Percentiles rank a stretch among this genome's conserved stretches.
Conservation (phyloP, 306 rosid species). For the Cucumis sativus region DNA sequence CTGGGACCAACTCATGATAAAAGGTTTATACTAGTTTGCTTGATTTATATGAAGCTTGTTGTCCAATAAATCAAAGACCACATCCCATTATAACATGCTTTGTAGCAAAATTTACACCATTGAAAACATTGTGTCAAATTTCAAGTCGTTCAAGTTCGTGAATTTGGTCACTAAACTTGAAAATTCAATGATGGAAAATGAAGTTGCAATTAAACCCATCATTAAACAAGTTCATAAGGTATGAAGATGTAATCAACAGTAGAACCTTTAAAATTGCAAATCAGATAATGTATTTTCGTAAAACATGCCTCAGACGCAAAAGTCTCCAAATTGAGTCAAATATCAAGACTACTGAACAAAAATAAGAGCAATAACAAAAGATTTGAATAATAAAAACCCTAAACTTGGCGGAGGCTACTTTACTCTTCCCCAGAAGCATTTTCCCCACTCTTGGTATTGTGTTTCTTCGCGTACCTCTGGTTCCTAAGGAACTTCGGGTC, state of each 20-base stretch:
- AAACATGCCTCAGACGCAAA: not conserved
- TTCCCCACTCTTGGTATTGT: slow-evolving; percentile 58
- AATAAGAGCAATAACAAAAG: not conserved
- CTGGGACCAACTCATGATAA: too few relatives aligned
- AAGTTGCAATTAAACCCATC: too few relatives aligned
- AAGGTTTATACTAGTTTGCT: too few relatives aligned
- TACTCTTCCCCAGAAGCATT: slow-evolving; percentile 52
- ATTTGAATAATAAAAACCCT: not conserved
- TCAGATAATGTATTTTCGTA: not conserved
- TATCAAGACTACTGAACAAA: not conserved
- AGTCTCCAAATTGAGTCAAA: not conserved
- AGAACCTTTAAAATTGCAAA: not conserved
- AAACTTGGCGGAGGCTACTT: not conserved
- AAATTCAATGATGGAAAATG: too few relatives aligned
- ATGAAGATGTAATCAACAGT: not conserved
- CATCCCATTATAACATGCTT: not conserved
- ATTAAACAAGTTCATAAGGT: not conserved
- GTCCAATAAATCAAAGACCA: not conserved
- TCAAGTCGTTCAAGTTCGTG: too few relatives aligned
- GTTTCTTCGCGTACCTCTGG: slow-evolving; percentile 99
- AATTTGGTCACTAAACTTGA: too few relatives aligned
- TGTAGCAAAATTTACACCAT: not conserved
- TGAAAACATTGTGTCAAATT: not conserved
- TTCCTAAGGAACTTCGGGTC: slow-evolving; percentile 98
- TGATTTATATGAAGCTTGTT: not conserved